phyloP scores from a whole-genome alignment of 495 filamentous ascomycete genomes.

The Letharia columbiana region DNA sequence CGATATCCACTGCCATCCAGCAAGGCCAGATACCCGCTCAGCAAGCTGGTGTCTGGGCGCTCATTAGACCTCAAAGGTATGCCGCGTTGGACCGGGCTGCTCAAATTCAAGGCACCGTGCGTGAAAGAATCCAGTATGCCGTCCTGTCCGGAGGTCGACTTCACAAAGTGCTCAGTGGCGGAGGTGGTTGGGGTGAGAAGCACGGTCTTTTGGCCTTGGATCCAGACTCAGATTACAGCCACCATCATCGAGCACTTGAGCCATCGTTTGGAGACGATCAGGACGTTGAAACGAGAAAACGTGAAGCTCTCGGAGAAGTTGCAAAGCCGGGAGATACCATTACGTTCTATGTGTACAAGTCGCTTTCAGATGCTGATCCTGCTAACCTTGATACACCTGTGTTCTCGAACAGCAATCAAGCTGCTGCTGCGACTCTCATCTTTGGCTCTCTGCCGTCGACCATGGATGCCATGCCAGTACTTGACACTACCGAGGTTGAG shows the following conservation, averaged over 20 bases:
- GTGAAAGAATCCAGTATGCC: slow-evolving; percentile 3
- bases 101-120: neutral
- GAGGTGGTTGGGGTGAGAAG: slow-evolving; percentile 86
- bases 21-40: slow-evolving; percentile 36
- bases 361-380: neutral
- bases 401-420: neutral
- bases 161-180: slow-evolving; percentile 70
- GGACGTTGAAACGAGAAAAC: slow-evolving; percentile 29
- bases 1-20: slow-evolving; percentile 52
- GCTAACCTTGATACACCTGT: neutral
- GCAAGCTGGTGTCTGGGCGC: slow-evolving; percentile 66
- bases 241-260: slow-evolving; percentile 17
- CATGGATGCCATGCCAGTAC: slow-evolving; percentile 13
- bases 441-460: slow-evolving; percentile 19
- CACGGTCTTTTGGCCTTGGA: slow-evolving; percentile 76
- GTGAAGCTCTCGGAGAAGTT: slow-evolving; percentile 38
- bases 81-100: neutral
- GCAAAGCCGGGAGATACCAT: slow-evolving; percentile 41
- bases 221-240: slow-evolving; percentile 39
- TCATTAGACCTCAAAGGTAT: slow-evolving; percentile 44
- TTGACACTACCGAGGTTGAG: neutral
- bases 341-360: slow-evolving; percentile 37
- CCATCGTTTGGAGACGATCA: slow-evolving; percentile 25
- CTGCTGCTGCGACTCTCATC: neutral
- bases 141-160: slow-evolving; percentile 41